Conservation (phyloP, 306 rosid genomes). For the Gastrolobium villosum region DNA sequence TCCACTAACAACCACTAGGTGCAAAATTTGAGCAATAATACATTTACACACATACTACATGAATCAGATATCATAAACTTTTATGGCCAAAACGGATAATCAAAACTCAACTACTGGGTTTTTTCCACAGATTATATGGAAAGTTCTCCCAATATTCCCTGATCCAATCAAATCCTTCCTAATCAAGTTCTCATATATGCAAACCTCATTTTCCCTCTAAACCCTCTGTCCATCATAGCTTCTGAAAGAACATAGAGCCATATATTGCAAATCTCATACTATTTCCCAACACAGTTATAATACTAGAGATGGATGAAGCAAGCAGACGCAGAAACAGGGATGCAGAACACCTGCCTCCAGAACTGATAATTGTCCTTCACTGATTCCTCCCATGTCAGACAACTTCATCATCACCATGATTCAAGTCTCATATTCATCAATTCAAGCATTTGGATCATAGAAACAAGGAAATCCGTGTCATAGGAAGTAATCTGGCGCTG, state of each 20-base stretch:
- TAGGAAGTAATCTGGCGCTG: conserved; percentile 98
- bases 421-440: conserved; percentile 52
- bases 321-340: conserved; percentile 52
- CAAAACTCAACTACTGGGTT: conserved; percentile 52
- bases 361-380: conserved; percentile 41
- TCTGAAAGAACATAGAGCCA: conserved; percentile 57
- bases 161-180: conserved; percentile 51
- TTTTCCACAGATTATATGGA: conserved; percentile 49
- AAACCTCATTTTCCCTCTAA: conserved; percentile 52
- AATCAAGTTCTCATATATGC: conserved; percentile 53
- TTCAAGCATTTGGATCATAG: conserved; percentile 49
- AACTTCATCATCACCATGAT: conserved; percentile 41
- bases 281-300: conserved; percentile 71
- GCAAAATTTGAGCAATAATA: conserved; percentile 28
- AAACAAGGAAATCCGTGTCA: conserved; percentile 50
- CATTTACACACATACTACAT: conserved; percentile 41
- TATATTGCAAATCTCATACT: conserved; percentile 57
- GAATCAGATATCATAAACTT: conserved; percentile 37
- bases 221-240: conserved; percentile 53
- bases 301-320: conserved; percentile 49
- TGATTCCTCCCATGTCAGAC: conserved; percentile 29
- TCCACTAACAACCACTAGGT: conserved; percentile 11
- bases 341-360: conserved; percentile 51
- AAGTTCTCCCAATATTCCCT: conserved; percentile 46
- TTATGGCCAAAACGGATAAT: conserved; percentile 54